These are phyloP conservation scores for Nicotiana noctiflora DNA, from an alignment of 257 asterid genomes.

Conservation along the genomic window DNA sequence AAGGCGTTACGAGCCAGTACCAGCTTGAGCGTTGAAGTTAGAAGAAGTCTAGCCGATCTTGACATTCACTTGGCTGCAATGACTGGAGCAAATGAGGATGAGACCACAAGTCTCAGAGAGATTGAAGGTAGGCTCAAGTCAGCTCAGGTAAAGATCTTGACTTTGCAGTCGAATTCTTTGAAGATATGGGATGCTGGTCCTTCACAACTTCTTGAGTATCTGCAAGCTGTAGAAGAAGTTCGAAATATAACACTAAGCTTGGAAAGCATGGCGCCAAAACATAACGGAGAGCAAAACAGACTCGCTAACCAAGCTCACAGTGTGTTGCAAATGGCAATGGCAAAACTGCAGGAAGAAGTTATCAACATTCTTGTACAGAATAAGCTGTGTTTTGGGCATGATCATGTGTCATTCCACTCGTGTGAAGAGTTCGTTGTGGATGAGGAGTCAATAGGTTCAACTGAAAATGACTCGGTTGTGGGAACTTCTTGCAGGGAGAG, in stretches of 20 bases:
- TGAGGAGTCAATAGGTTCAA: constrained; percentile 37
- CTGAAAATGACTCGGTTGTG: constrained; percentile 40
- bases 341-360: constrained; percentile 46
- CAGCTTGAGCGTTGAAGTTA: constrained; percentile 22
- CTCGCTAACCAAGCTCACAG: constrained; percentile 33
- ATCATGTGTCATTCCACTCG: constrained; percentile 7
- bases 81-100: constrained; percentile 20
- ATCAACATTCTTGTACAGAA: constrained; percentile 37
- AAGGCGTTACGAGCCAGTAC: constrained; percentile 40
- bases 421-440: constrained; percentile 18
- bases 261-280: constrained; percentile 14
- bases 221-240: constrained; percentile 44
- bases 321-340: constrained; percentile 48
- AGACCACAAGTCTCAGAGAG: constrained; percentile 17
- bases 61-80: constrained; percentile 34
- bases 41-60: constrained; percentile 29
- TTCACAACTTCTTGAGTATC: constrained; percentile 22
- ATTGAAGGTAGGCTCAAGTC: constrained; percentile 30
- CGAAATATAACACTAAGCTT: constrained; percentile 20
- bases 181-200: constrained; percentile 43
- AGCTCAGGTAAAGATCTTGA: constrained; percentile 31
- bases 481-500: constrained; percentile 24
- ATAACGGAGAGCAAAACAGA: constrained; percentile 12
- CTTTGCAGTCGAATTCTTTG: constrained; percentile 27
- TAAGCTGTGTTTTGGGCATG: constrained; percentile 32